Base-by-base conservation (phyloP, 1,139 yeast species). In the Pneumocystis sp. region DNA sequence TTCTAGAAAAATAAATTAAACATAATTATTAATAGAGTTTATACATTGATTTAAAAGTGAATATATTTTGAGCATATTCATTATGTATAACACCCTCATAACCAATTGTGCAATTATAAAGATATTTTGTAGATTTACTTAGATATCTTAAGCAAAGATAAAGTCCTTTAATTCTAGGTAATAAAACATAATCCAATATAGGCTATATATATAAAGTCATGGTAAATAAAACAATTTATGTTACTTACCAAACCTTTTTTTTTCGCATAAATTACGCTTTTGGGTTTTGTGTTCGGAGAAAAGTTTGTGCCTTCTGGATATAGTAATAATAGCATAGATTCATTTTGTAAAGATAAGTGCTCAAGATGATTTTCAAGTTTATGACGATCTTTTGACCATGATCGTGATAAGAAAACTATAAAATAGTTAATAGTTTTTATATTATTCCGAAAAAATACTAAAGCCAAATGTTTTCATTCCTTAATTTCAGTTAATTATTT, bases 221-320 rank as follows among this genome's bases (percentile, higher is more conserved):
- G 21, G 1, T 7, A 66, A 65, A 44, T 59, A 56, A 19, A 50
- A 50, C n/a, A 3, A 50, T 50, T 50, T 50, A 4, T 4, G 21
- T 12, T 50, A 44, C 29, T 44, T 10, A 69, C 63, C 63, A 76
- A 74, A 29, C 80, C 80, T 60, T 79, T 75, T 69, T 84, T 81
- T 12, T 75, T 76, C 37, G 88, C 86, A 75, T 78, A 93, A 19
- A 74, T 79, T 19, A 77, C 78, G 1, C 91, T 84, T 67, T 82
- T 82, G 7, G 72, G 76, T 63, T 82, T 80, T 3, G 96, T 89
- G 69, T 83, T 81, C 15, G 78, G 79, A 56, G 95, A 85, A 67
- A 88, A 78, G 65, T 90, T 95, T 0, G 99, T 93, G 1, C 99
- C 99, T 75, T 93, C 99, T 0, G 99, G 98, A 75, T 86, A 93